These are phyloP conservation scores for Chalaropsis ovoidea DNA, from an alignment of 2,329 filamentous ascomycete species.

Conservation along the genomic window DNA sequence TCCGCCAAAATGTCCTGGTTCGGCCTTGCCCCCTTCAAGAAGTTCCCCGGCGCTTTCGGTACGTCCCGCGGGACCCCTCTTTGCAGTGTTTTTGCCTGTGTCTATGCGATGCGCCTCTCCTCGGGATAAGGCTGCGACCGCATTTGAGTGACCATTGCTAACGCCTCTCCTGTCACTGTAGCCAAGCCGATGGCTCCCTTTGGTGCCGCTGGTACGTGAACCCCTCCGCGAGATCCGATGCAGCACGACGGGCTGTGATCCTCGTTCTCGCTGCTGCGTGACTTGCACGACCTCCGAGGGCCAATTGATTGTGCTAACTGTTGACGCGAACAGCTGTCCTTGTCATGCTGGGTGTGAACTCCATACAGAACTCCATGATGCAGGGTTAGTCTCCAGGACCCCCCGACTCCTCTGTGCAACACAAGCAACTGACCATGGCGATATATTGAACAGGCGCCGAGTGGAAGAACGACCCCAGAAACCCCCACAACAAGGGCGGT, in stretches of 20 bases:
- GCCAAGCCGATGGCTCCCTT: slow-evolving; percentile 88
- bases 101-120: slow-evolving; percentile 10
- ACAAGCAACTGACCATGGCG: not conserved
- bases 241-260: not conserved
- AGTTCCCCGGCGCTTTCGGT: slow-evolving; percentile 71
- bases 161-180: slow-evolving; percentile 36
- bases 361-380: slow-evolving; percentile 65
- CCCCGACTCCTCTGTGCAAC: not conserved
- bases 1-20: slow-evolving; percentile 62
- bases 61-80: slow-evolving; percentile 37
- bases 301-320: slow-evolving; percentile 22
- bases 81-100: not conserved
- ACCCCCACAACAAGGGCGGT: slow-evolving; percentile 50
- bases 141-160: slow-evolving; percentile 27
- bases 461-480: slow-evolving; percentile 95
- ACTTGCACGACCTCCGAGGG: slow-evolving; percentile 5
- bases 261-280: not conserved
- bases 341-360: slow-evolving; percentile 86
- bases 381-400: slow-evolving; percentile 47
- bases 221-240: not conserved
- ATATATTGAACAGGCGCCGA: slow-evolving; percentile 60
- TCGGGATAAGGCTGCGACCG: not conserved
- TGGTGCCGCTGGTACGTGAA: slow-evolving; percentile 71
- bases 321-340: slow-evolving; percentile 53
- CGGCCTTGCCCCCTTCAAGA: slow-evolving; percentile 57